Conservation (phyloP, 768 basidiomycete genomes). For the Rhodotorula graminis region DNA sequence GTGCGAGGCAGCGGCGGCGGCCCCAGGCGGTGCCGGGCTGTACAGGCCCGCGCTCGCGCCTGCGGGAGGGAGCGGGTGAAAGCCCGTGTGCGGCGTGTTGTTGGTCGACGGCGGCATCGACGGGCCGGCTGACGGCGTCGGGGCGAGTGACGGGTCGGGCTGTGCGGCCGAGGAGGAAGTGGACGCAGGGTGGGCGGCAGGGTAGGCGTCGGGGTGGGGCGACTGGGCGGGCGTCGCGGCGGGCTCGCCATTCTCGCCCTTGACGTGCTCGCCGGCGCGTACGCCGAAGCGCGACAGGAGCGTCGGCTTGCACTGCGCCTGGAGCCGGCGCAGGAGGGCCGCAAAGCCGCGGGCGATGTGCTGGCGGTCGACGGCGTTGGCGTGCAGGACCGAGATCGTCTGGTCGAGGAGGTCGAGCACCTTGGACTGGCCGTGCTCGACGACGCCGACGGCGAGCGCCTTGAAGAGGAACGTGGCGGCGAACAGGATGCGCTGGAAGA, state of each 20-base stretch:
- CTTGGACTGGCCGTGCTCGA: constrained; percentile 35
- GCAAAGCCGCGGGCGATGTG: constrained; percentile 33
- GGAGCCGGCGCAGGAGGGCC: constrained; percentile 27
- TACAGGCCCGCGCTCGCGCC: background rate
- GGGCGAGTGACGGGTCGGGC: background rate
- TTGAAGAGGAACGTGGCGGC: constrained; percentile 37
- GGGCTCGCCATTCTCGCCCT: background rate
- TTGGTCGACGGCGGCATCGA: background rate
- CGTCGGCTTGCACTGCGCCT: constrained; percentile 35
- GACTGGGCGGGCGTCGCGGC: background rate
- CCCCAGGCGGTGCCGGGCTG: background rate
- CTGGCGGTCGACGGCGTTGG: constrained; percentile 20
- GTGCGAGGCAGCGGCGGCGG: background rate
- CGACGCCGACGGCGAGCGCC: constrained; percentile 35
- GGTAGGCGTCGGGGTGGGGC: background rate
- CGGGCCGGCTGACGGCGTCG: background rate
- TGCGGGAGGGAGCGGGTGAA: background rate
- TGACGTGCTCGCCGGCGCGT: background rate
- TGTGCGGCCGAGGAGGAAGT: background rate
- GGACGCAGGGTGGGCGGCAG: background rate
- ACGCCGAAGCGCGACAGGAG: constrained; percentile 32
- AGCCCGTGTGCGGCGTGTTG: background rate
- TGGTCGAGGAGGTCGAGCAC: constrained; percentile 27
- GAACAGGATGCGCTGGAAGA: constrained; percentile 36
- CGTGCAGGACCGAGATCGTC: constrained; percentile 25